phyloP scores from a whole-genome alignment of 2,329 filamentous ascomycete species.

The Fusarium succisae region DNA sequence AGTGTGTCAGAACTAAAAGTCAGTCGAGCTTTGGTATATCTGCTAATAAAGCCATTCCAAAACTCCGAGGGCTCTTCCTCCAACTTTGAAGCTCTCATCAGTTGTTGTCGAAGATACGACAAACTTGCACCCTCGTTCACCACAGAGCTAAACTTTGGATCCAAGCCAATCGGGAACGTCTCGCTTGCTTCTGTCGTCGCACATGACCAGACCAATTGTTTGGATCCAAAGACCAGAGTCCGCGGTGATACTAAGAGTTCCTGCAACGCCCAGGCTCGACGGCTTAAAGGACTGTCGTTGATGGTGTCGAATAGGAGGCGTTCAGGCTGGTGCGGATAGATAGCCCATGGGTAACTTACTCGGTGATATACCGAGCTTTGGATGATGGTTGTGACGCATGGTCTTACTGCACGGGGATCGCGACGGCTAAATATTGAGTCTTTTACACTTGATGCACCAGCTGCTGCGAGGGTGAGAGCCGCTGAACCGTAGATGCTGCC shows the following conservation, averaged over 20 bases:
- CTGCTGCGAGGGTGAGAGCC: not conserved
- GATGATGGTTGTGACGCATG: not conserved
- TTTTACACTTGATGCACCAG: not conserved
- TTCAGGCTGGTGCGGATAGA: not conserved
- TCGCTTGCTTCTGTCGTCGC: not conserved
- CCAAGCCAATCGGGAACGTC: not conserved
- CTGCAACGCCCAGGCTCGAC: not conserved
- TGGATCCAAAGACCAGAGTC: not conserved
- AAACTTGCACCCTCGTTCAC: not conserved
- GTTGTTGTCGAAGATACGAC: not conserved
- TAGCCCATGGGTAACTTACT: slow-evolving; percentile 1
- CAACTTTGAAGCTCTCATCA: not conserved
- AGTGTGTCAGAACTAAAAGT: not conserved
- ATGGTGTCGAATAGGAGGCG: not conserved
- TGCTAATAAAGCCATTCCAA: not conserved
- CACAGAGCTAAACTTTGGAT: not conserved
- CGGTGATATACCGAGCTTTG: not conserved
- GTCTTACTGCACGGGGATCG: not conserved
- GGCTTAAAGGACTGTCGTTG: not conserved
- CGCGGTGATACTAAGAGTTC: not conserved
- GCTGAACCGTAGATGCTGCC: not conserved
- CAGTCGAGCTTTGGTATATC: not conserved
- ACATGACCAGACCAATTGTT: slow-evolving; percentile 5
- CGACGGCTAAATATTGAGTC: not conserved
- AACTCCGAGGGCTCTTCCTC: not conserved